Evolutionary conservation across 2,329 filamentous ascomycete genomes (phyloP).

Genomic region (Akanthomyces dipterigenus): DNA sequence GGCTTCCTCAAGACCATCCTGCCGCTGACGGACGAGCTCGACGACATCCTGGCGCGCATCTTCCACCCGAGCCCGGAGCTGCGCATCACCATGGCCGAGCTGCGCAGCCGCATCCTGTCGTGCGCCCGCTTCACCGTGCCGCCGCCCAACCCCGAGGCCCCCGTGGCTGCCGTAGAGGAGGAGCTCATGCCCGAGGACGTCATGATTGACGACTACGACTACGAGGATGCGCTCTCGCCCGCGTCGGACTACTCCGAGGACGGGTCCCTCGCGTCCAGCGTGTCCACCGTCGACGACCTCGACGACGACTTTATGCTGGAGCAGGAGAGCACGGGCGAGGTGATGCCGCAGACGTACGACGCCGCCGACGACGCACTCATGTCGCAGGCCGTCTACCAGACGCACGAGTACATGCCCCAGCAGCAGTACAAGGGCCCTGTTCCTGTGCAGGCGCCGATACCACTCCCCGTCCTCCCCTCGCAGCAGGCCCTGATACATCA

Average conservation of each 20-base stretch:
- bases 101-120: slow-evolving; percentile 67
- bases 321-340: slow-evolving; percentile 34
- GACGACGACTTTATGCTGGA: slow-evolving; percentile 43
- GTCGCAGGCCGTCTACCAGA: slow-evolving; percentile 29
- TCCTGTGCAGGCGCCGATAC: slow-evolving; percentile 17
- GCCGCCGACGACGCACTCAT: slow-evolving; percentile 37
- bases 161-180: slow-evolving; percentile 22
- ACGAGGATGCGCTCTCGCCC: slow-evolving; percentile 41
- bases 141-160: slow-evolving; percentile 39
- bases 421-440: slow-evolving; percentile 39
- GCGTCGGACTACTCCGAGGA: slow-evolving; percentile 45
- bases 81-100: slow-evolving; percentile 73
- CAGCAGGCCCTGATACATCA: slow-evolving; percentile 23
- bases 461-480: slow-evolving; percentile 13
- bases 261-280: slow-evolving; percentile 49
- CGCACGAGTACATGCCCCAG: slow-evolving; percentile 40
- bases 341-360: slow-evolving; percentile 37
- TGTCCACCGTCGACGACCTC: slow-evolving; percentile 45
- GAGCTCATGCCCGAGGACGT: slow-evolving; percentile 42
- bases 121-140: slow-evolving; percentile 66
- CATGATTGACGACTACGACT: slow-evolving; percentile 36
- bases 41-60: slow-evolving; percentile 77
- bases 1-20: slow-evolving; percentile 90
- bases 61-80: slow-evolving; percentile 81
- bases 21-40: slow-evolving; percentile 81